phyloP scores from a whole-genome alignment of 1,284 basidiomycete species.

The Takashimella tepidaria region DNA sequence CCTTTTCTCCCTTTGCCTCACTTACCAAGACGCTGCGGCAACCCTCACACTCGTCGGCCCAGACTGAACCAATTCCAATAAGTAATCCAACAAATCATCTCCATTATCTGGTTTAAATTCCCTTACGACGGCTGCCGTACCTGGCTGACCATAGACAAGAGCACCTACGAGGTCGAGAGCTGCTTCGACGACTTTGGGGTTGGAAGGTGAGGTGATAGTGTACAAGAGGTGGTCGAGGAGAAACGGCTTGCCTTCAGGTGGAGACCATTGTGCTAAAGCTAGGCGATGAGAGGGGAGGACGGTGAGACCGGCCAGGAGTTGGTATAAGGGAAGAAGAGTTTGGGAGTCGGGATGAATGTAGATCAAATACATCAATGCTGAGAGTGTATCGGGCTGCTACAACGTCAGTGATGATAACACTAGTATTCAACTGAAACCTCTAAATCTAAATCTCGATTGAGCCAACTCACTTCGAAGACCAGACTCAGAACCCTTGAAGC shows the following conservation, averaged over 20 bases:
- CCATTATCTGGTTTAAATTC: constrained; percentile 6
- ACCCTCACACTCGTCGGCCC: constrained; percentile 36
- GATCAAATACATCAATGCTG: constrained; percentile 28
- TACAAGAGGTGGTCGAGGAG: constrained; percentile 30
- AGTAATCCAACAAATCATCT: constrained; percentile 7
- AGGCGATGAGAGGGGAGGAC: constrained; percentile 57
- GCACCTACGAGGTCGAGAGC: constrained; percentile 64
- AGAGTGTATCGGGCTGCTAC: constrained; percentile 24
- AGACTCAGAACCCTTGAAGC: constrained; percentile 20
- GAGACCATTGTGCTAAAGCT: constrained; percentile 61
- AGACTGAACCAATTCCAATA: constrained; percentile 29
- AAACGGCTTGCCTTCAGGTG: constrained; percentile 46
- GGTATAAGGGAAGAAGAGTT: constrained; percentile 49
- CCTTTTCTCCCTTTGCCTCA: too few species aligned
- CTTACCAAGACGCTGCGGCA: constrained; percentile 42
- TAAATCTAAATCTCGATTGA: neutral
- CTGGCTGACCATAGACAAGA: constrained; percentile 60
- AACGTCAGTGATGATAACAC: constrained; percentile 1
- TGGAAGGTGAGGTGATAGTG: constrained; percentile 17
- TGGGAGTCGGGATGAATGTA: constrained; percentile 33
- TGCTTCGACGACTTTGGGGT: constrained; percentile 61
- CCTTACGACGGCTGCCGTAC: constrained; percentile 20
- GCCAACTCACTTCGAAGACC: constrained; percentile 33
- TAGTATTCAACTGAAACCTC: neutral
- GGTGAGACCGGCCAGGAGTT: constrained; percentile 59